Base-by-base conservation (phyloP, 176 grass and related monocot species). In the Carex myosuroides region DNA sequence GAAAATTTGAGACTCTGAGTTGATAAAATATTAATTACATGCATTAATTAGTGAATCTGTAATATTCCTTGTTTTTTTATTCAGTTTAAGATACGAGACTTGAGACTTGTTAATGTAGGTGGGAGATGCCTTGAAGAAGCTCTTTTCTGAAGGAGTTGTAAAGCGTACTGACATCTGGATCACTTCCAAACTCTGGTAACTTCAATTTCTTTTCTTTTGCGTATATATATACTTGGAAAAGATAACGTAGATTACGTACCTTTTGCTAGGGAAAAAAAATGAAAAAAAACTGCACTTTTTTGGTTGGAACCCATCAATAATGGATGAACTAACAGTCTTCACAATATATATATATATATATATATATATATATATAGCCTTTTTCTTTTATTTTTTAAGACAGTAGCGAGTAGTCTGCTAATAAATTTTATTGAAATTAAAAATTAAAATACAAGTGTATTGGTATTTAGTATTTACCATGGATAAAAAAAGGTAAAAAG, bases 151-250 rank as follows among this genome's bases (percentile, higher is more conserved):
- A 55, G 89, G 89, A 39, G 44, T 90, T 18, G 82, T 90, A 66
- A 89, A 91, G 81, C 94, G 94, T 81, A 88, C 88, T 66, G 89
- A 97, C 21, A 57, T 97, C 71, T 97, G 92, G 70, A 85, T 97
- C 86, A 97, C 94, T 76, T 93, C 94, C 84, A 97, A 97, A 79
- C 82, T 97, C 73, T 97, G 94, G 91, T 97, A 82, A 46, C 6
- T 63, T 62, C 1, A 42, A 50, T 65, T 64, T 46, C 17, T 64
- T 21, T 72, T 72, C n/a, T 72, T 46, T 39, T 21, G 41, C n/a
- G 1, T 21, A 22, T 46, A 35, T 21, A 22, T 46, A 35, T 39
- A 4, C 41, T 22, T 12, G 5, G 18, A 50, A 50, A 72, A 48
- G 11, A 22, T 10, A 22, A 22, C 50, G 9, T 41, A 50, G 39